Conservation (phyloP, 257 asterid species). For the Ehretia macrophylla region DNA sequence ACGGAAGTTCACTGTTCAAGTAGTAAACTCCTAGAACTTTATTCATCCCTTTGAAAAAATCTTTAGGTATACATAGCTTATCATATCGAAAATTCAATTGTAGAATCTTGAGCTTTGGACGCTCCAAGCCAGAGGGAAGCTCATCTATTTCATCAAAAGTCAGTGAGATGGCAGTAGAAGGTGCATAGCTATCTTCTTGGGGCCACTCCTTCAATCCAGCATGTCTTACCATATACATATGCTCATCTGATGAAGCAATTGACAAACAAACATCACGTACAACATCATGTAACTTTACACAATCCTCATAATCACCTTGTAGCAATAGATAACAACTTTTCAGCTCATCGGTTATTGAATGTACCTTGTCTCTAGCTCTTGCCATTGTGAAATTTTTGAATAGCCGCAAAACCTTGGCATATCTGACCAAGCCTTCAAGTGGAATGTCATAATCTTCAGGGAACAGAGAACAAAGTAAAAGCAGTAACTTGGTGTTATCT, state of each 20-base stretch:
- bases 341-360: slow-evolving; percentile 9
- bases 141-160: no score
- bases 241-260: no score
- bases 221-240: no score
- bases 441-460: not conserved
- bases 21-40: slow-evolving; percentile 4
- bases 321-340: slow-evolving; percentile 4
- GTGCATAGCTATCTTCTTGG: no score
- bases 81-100: not conserved
- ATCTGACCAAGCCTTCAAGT: slow-evolving; percentile 9
- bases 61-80: not conserved
- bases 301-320: not conserved
- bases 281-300: no score
- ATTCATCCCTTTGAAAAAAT: slow-evolving; percentile 4
- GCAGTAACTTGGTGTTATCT: not conserved
- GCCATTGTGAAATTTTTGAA: not conserved
- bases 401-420: slow-evolving; percentile 7
- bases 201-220: no score
- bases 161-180: no score
- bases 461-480: slow-evolving; percentile 10
- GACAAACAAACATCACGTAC: no score
- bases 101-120: slow-evolving; percentile 7
- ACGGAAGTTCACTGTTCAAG: slow-evolving; percentile 1
- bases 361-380: no score
- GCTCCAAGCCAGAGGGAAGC: no score